A percentile compares a stretch with the other conserved stretches of the same genome.
phyloP scores from a whole-genome alignment of 2,329 filamentous ascomycete genomes.

The Mycosphaerelloides madeirae region DNA sequence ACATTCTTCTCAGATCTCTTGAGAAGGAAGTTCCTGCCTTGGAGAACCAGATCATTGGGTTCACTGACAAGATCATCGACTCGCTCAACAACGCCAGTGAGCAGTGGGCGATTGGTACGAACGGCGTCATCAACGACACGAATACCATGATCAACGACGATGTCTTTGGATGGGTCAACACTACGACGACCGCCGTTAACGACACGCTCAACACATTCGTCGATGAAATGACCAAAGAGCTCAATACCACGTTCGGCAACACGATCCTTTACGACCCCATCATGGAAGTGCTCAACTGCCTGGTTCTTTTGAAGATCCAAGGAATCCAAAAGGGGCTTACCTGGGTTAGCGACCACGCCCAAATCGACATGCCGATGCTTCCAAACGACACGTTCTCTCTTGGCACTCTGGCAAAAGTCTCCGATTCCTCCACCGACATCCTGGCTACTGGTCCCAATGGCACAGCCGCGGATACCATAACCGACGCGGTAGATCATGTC shows the following conservation, averaged over 20 bases:
- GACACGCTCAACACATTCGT: slow-evolving; percentile 79
- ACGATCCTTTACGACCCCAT: slow-evolving; percentile 77
- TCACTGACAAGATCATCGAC: slow-evolving; percentile 72
- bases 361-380: slow-evolving; percentile 74
- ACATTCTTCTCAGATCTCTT: slow-evolving; percentile 67
- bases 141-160: slow-evolving; percentile 74
- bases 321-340: slow-evolving; percentile 83
- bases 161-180: slow-evolving; percentile 81
- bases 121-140: slow-evolving; percentile 62
- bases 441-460: slow-evolving; percentile 66
- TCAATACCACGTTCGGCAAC: slow-evolving; percentile 74
- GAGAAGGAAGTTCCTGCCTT: slow-evolving; percentile 72
- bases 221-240: slow-evolving; percentile 65
- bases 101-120: slow-evolving; percentile 72
- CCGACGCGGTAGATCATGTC: slow-evolving; percentile 67
- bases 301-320: slow-evolving; percentile 83
- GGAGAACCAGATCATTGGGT: slow-evolving; percentile 68
- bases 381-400: slow-evolving; percentile 76
- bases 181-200: slow-evolving; percentile 77
- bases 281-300: slow-evolving; percentile 73
- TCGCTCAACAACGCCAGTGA: slow-evolving; percentile 68
- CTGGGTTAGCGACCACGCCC: slow-evolving; percentile 84
- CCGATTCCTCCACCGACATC: slow-evolving; percentile 60
- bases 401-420: slow-evolving; percentile 60
- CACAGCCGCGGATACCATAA: slow-evolving; percentile 75